These are phyloP conservation scores for Protomyces arabidopsidicola DNA, from an alignment of 1,139 yeast species.

Conservation along the genomic window DNA sequence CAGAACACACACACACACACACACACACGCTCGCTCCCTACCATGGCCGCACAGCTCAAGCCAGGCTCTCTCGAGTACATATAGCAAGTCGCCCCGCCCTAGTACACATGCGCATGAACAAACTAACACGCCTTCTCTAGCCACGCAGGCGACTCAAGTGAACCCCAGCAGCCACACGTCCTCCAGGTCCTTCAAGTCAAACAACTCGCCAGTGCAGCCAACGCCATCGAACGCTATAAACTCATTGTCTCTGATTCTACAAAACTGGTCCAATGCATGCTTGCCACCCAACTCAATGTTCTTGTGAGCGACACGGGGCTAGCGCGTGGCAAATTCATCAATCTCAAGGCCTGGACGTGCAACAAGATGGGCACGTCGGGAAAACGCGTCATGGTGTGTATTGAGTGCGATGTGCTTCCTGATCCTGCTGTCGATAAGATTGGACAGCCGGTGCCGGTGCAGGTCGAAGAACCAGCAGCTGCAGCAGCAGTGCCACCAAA, in stretches of 20 bases:
- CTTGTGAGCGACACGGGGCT: constrained; percentile 28
- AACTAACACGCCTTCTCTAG: too few relatives aligned
- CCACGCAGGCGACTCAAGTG: neutral
- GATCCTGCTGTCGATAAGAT: constrained; percentile 31
- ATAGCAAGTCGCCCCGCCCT: too few relatives aligned
- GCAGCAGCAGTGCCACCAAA: neutral
- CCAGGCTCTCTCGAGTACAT: constrained; percentile 10
- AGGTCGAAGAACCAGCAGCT: constrained; percentile 17
- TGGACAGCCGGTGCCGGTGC: constrained; percentile 29
- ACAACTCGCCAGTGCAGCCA: constrained; percentile 26
- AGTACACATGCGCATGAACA: too few relatives aligned
- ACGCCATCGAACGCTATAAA: constrained; percentile 32
- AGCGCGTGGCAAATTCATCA: constrained; percentile 31
- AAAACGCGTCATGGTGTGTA: constrained; percentile 27
- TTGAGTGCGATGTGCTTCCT: constrained; percentile 28
- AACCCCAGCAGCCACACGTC: constrained; percentile 11
- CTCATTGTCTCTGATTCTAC: constrained; percentile 34
- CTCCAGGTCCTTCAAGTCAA: constrained; percentile 33
- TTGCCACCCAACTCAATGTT: constrained; percentile 31
- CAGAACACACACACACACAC: neutral
- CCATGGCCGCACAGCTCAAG: constrained; percentile 7
- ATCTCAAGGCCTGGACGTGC: constrained; percentile 30
- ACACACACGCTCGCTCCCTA: too few relatives aligned
- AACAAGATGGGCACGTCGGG: constrained; percentile 31
- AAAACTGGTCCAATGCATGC: constrained; percentile 33